Evolutionary conservation across 1,139 yeast species (phyloP).

Genomic region (Candida gigantensis): DNA sequence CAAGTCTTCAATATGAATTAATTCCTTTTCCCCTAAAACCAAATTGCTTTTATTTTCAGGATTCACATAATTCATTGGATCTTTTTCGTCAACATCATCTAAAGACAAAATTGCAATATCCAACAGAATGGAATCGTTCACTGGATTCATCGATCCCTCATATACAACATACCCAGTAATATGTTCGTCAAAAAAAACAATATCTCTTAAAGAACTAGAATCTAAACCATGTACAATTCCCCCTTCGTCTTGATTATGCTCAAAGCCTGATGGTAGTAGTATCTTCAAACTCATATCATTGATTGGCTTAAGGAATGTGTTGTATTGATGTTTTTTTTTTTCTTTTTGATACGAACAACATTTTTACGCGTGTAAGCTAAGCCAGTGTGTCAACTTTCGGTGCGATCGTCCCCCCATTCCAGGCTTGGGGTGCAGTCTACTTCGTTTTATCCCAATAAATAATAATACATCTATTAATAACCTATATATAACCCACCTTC

Average conservation of each 20-base stretch:
- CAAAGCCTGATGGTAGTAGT: slow-evolving; percentile 10
- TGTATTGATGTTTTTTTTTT: too few relatives aligned
- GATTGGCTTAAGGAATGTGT: too few relatives aligned
- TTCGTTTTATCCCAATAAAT: neutral
- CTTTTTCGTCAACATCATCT: slow-evolving; percentile 19
- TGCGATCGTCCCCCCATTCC: too few relatives aligned
- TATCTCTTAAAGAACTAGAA: slow-evolving; percentile 3
- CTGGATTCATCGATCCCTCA: slow-evolving; percentile 15
- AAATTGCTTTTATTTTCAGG: slow-evolving; percentile 7
- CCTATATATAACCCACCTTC: slow-evolving; percentile 49
- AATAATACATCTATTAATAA: slow-evolving; percentile 22
- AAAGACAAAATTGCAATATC: slow-evolving; percentile 33
- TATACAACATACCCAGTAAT: slow-evolving; percentile 35
- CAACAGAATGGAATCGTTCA: slow-evolving; percentile 19
- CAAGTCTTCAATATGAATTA: slow-evolving; percentile 10
- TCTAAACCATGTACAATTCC: neutral
- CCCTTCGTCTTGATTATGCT: slow-evolving; percentile 3
- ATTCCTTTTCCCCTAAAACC: slow-evolving; percentile 3
- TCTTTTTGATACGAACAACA: too few relatives aligned
- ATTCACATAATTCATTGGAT: slow-evolving; percentile 3
- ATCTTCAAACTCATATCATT: slow-evolving; percentile 13
- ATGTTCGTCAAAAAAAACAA: slow-evolving; percentile 40
- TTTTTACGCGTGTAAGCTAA: too few relatives aligned
- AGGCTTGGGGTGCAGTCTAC: too few relatives aligned
- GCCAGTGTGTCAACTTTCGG: too few relatives aligned